Evolutionary conservation across 2,329 filamentous ascomycete genomes (phyloP).

Genomic region (Fusarium sterilihyphosum): DNA sequence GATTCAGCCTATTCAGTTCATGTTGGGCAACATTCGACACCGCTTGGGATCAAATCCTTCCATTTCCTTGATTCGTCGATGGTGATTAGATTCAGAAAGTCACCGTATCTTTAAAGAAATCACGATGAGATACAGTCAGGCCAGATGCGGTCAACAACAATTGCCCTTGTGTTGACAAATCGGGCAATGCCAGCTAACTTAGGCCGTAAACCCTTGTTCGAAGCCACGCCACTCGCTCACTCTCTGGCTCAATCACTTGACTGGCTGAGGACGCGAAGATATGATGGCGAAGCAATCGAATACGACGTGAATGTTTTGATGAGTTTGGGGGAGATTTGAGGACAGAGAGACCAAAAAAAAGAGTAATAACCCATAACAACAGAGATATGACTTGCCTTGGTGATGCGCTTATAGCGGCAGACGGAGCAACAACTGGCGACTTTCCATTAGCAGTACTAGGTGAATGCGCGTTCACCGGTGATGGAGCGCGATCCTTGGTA

Average conservation of each 20-base stretch:
- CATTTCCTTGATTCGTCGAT: background rate
- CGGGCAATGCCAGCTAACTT: conserved; percentile 40
- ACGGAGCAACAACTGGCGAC: conserved; percentile 4
- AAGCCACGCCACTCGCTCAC: conserved; percentile 40
- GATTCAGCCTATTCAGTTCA: conserved; percentile 14
- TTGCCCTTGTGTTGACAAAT: conserved; percentile 34
- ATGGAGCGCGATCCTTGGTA: conserved; percentile 30
- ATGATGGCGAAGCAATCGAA: conserved; percentile 20
- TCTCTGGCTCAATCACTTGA: conserved; percentile 33
- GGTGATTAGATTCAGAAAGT: conserved; percentile 30
- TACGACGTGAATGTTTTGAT: conserved; percentile 1
- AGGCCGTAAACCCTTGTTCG: conserved; percentile 34
- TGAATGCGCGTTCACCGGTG: conserved; percentile 15
- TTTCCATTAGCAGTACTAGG: conserved; percentile 19
- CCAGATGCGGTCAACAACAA: conserved; percentile 39
- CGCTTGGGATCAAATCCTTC: background rate
- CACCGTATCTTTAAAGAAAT: conserved; percentile 16
- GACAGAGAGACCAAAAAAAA: background rate
- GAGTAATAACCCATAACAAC: background rate
- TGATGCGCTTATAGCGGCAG: conserved; percentile 11
- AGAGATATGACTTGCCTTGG: conserved; percentile 24
- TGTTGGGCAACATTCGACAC: conserved; percentile 30
- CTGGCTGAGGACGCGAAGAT: conserved; percentile 30
- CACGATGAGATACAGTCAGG: conserved; percentile 35
- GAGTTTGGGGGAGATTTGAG: background rate